Percentiles rank a stretch among this genome's conserved stretches.
Conservation (phyloP, 495 filamentous ascomycete genomes). For the Durotheca rogersii region DNA sequence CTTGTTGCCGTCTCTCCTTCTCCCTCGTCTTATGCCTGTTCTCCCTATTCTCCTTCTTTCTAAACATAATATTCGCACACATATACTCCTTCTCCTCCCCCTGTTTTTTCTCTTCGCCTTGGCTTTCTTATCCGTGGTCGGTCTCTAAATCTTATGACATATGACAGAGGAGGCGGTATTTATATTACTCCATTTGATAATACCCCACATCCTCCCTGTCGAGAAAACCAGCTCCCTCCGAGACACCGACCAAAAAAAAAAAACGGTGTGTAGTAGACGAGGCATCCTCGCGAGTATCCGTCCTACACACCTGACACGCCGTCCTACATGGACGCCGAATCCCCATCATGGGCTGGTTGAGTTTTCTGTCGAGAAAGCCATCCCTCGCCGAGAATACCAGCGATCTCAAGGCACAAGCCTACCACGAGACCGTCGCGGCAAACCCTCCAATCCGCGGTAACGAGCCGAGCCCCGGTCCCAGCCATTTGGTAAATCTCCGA, state of each 20-base stretch:
- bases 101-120: neutral
- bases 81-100: neutral
- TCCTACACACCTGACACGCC: conserved; percentile 1
- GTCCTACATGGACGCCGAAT: conserved; percentile 7
- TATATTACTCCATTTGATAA: conserved; percentile 14
- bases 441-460: conserved; percentile 39
- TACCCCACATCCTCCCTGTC: conserved; percentile 16
- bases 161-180: neutral
- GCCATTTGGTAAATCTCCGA: conserved; percentile 24
- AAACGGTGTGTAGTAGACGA: conserved; percentile 20
- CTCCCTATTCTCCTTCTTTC: neutral
- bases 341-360: conserved; percentile 46
- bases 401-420: conserved; percentile 35
- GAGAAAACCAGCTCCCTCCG: no score
- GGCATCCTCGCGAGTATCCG: conserved; percentile 5
- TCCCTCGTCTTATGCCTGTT: neutral
- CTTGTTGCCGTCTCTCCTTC: neutral
- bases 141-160: conserved; percentile 8
- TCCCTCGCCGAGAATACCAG: conserved; percentile 25
- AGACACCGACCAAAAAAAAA: conserved; percentile 8
- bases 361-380: conserved; percentile 40
- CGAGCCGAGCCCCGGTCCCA: conserved; percentile 27
- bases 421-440: conserved; percentile 33
- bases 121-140: neutral
- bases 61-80: neutral